Evolutionary conservation across 208 protist species (phyloP).

Genomic region (Crithidia acanthocephali): DNA sequence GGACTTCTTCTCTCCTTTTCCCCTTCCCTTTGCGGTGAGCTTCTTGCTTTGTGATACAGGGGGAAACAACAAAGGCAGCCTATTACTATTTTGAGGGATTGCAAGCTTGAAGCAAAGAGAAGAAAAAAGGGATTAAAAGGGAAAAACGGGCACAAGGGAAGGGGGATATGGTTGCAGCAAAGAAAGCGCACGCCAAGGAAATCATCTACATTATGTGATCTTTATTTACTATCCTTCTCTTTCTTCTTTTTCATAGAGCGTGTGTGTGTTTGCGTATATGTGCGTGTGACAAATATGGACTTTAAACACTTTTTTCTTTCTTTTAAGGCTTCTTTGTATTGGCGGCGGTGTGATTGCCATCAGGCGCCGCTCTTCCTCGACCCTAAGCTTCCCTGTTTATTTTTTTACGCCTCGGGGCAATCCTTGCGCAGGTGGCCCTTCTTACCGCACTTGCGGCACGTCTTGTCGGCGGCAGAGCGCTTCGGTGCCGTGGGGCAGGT

Average conservation of each 20-base stretch:
- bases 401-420: slow-evolving; percentile 57
- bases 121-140: slow-evolving; percentile 10
- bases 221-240: slow-evolving; percentile 9
- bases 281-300: not conserved
- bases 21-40: slow-evolving; percentile 8
- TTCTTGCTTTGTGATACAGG: not conserved
- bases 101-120: not conserved
- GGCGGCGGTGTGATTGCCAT: no score
- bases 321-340: not conserved
- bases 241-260: slow-evolving; percentile 4
- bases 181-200: slow-evolving; percentile 17
- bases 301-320: not conserved
- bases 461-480: slow-evolving; percentile 41
- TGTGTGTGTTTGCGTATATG: not conserved
- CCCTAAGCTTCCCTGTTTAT: not conserved
- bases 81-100: not conserved
- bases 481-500: slow-evolving; percentile 61
- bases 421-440: slow-evolving; percentile 77
- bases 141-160: slow-evolving; percentile 22
- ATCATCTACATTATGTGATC: slow-evolving; percentile 5
- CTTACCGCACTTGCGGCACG: slow-evolving; percentile 80
- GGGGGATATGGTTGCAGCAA: slow-evolving; percentile 3
- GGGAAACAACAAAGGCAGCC: not conserved
- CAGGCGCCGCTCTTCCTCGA: no score
- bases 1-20: slow-evolving; percentile 2